Percentiles rank a stretch among this genome's conserved stretches.
Evolutionary conservation across 345 rosid species (phyloP).

Genomic region (Citrus hindsii): DNA sequence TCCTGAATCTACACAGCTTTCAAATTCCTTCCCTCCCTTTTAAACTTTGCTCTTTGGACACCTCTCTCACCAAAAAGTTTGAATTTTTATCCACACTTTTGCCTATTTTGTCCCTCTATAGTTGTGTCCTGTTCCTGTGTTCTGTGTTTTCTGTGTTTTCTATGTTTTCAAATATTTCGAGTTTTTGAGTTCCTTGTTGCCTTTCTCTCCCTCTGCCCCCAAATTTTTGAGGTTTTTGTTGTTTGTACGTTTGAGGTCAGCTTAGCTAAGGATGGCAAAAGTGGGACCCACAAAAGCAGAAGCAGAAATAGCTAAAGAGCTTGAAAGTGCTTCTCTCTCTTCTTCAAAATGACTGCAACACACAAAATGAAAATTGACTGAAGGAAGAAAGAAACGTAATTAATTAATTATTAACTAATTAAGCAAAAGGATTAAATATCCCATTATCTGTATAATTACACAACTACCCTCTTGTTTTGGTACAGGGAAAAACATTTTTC

Average conservation of each 20-base stretch:
- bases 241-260: slow-evolving; percentile 14
- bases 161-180: background rate
- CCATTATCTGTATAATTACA: background rate
- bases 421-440: background rate
- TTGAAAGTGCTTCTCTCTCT: background rate
- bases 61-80: background rate
- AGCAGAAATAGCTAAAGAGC: background rate
- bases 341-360: background rate
- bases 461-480: background rate
- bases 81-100: background rate
- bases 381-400: background rate
- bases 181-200: background rate
- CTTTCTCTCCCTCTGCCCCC: slow-evolving; percentile 9
- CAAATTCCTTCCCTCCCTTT: slow-evolving; percentile 10
- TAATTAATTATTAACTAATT: slow-evolving; percentile 11
- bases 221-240: slow-evolving; percentile 15
- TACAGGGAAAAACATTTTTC: background rate
- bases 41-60: background rate
- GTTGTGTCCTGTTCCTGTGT: background rate
- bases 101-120: background rate
- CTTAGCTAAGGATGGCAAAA: slow-evolving; percentile 16
- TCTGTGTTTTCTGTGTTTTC: background rate
- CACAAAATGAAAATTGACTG: background rate
- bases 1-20: background rate
- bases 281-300: background rate